These are phyloP conservation scores for Coniosporium tulheliwenetii DNA, from an alignment of 2,329 filamentous ascomycete species.

Conservation along the genomic window DNA sequence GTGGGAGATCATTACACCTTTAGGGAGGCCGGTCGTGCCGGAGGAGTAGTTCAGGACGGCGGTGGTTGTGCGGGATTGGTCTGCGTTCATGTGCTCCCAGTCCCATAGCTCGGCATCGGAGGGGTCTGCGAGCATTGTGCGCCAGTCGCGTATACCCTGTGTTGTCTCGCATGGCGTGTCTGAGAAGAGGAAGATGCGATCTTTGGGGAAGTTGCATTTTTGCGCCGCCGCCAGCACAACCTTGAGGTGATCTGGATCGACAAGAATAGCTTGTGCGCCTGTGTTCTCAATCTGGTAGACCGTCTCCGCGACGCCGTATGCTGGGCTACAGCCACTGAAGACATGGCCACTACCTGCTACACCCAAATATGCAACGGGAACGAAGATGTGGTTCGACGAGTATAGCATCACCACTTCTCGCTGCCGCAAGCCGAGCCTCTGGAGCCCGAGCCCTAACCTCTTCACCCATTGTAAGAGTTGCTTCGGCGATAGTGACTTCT, in stretches of 20 bases:
- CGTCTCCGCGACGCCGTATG: constrained; percentile 35
- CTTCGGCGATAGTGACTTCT: constrained; percentile 28
- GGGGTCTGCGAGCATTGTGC: constrained; percentile 19
- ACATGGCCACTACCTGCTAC: constrained; percentile 36
- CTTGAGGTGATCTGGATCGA: constrained; percentile 30
- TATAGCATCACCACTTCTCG: constrained; percentile 40
- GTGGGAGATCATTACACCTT: constrained; percentile 28
- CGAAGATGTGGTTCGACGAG: constrained; percentile 39
- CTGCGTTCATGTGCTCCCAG: constrained; percentile 23
- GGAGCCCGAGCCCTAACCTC: constrained; percentile 33
- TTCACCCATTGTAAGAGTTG: constrained; percentile 36
- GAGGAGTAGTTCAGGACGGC: constrained; percentile 13
- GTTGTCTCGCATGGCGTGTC: constrained; percentile 17
- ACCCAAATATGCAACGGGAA: constrained; percentile 38
- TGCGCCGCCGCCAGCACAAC: constrained; percentile 28
- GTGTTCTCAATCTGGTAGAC: constrained; percentile 37
- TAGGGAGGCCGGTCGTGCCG: constrained; percentile 26
- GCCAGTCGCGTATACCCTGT: constrained; percentile 27
- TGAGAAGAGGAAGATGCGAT: constrained; percentile 33
- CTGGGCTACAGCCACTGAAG: constrained; percentile 41
- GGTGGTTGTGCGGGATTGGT: constrained; percentile 15
- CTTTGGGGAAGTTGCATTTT: constrained; percentile 23
- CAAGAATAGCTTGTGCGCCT: constrained; percentile 32
- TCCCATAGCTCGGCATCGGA: constrained; percentile 20
- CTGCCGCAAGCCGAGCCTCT: constrained; percentile 26